These are phyloP conservation scores for Rhododendron williamsianum DNA, from an alignment of 148 eudicot genomes.

Conservation along the genomic window DNA sequence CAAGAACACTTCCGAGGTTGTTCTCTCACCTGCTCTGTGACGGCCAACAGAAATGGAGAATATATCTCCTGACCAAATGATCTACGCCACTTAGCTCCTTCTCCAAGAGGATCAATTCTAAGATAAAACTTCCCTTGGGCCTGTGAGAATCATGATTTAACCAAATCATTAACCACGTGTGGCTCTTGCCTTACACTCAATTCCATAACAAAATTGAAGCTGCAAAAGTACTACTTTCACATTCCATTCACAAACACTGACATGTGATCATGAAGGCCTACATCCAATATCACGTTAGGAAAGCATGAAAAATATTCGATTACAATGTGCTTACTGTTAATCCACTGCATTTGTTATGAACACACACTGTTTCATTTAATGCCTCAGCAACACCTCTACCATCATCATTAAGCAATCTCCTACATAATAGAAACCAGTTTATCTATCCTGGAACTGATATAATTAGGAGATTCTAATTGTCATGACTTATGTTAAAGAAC, in stretches of 20 bases:
- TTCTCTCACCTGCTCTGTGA: slow-evolving; percentile 70
- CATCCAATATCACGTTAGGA: not conserved
- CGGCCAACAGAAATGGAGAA: slow-evolving; percentile 89
- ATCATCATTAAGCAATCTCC: slow-evolving; percentile 87
- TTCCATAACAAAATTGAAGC: not conserved
- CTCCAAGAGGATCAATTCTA: slow-evolving; percentile 74
- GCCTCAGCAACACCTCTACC: slow-evolving; percentile 85
- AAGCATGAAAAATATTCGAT: not conserved
- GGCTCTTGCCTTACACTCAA: not conserved
- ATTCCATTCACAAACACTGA: not conserved
- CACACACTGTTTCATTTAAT: slow-evolving; percentile 83
- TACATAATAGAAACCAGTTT: slow-evolving; percentile 24
- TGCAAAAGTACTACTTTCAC: not conserved
- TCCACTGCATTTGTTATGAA: slow-evolving; percentile 52
- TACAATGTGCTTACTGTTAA: slow-evolving; percentile 49
- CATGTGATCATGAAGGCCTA: not conserved
- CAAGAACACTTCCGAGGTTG: not conserved
- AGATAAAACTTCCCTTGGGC: slow-evolving; percentile 74
- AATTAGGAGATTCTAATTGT: not conserved
- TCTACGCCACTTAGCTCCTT: slow-evolving; percentile 96
- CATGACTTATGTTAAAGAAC: not conserved
- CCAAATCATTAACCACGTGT: not conserved
- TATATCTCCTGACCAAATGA: slow-evolving; percentile 81
- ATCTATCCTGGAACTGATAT: not conserved
- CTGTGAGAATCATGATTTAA: slow-evolving; percentile 27